phyloP scores from a whole-genome alignment of 2,329 filamentous ascomycete genomes.

The Phyllosticta paracitricarpa region DNA sequence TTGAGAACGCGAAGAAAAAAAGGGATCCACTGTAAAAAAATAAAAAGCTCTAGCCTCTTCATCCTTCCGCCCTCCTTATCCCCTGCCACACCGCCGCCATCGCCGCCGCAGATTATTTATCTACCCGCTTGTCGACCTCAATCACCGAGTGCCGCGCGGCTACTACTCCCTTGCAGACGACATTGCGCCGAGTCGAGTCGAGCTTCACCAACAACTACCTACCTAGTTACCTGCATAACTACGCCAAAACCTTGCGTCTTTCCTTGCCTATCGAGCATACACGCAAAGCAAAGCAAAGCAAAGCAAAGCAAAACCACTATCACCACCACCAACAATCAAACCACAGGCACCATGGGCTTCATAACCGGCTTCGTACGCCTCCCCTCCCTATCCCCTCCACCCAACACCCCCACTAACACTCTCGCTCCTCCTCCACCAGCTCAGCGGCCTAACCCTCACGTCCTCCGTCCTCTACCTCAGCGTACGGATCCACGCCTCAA shows the following conservation, averaged over 20 bases:
- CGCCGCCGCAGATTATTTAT: not conserved
- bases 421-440: conserved; percentile 19
- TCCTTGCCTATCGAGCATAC: too few relatives aligned
- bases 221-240: too few relatives aligned
- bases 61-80: not conserved
- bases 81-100: not conserved
- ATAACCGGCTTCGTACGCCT: conserved; percentile 39
- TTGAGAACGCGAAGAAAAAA: not conserved
- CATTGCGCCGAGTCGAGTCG: not conserved
- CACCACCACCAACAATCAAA: not conserved
- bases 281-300: not conserved
- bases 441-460: conserved; percentile 42
- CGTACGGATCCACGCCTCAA: conserved; percentile 35
- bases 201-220: not conserved
- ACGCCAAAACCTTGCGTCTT: too few relatives aligned
- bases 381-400: not conserved
- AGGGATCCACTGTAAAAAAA: not conserved
- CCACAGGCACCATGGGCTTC: conserved; percentile 35
- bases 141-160: not conserved
- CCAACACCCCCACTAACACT: conserved; percentile 8
- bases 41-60: not conserved
- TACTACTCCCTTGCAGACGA: not conserved
- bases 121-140: conserved; percentile 2
- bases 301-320: not conserved
- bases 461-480: conserved; percentile 32